Base-by-base conservation (phyloP, 164 flowering plant species). In the Houttuynia cordata region DNA sequence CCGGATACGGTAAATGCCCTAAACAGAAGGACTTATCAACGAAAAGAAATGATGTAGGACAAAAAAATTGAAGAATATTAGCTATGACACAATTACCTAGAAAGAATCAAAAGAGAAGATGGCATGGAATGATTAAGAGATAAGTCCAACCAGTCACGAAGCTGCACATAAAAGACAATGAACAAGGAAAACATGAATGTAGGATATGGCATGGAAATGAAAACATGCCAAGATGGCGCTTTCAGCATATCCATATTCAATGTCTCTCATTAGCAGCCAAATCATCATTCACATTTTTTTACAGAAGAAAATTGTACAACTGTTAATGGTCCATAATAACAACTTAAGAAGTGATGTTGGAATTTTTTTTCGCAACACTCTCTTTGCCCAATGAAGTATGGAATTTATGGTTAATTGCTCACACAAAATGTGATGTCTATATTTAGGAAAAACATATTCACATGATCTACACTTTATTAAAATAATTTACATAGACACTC, bases 81-180 rank as follows among this genome's bases (percentile, higher is more conserved):
- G 54, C 10, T 49, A 39, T 41, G 56, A 23, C 17, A 22, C 37
- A 53, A 41, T 60, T 75, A 92, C 98, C 98, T 86, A 22, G 98
- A 93, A 59, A 93, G 96, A 60, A 93, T 87, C 74, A 72, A 64
- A 47, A 93, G 88, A 53, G 99, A 90, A 24, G 99, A 88, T 54
- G 99, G 97, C 30, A 93, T 84, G n/a, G 96, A 85, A 60, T 83
- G 85, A 70, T 86, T 88, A 30, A 93, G 97, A 68, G 99, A 93
- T 76, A 93, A 79, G 69, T 93, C 97, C 79, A 93, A 71, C 99
- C 99, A 93, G 79, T 93, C 96, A 62, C 78, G 83, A 61, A 93
- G 87, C 99, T 93, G 89, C 86, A n/a, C 82, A 66, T 41, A 67
- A 21, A 40, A 64, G 51, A 22, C 51, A 37, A 8, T 23, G 45